Percentiles rank a stretch among this genome's conserved stretches.
These are phyloP conservation scores for Baeospora myosura DNA, from an alignment of 1,284 basidiomycete species.

Conservation along the genomic window DNA sequence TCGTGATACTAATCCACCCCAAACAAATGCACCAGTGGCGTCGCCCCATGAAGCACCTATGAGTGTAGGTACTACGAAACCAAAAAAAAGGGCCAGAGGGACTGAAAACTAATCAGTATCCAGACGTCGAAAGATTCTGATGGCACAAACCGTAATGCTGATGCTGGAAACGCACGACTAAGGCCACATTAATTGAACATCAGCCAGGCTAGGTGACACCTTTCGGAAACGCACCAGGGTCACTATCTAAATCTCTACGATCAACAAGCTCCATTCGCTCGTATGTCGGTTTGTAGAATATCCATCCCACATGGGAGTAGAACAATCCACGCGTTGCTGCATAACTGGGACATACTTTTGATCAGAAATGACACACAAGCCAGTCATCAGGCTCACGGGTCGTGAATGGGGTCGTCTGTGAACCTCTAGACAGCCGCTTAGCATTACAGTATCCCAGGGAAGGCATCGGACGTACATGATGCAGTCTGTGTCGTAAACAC, in stretches of 20 bases:
- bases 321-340: constrained; percentile 66
- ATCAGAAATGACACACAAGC: constrained; percentile 6
- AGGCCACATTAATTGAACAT: constrained; percentile 1
- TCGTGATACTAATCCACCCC: constrained; percentile 58
- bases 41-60: constrained; percentile 54
- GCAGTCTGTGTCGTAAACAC: constrained; percentile 69
- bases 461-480: constrained; percentile 46
- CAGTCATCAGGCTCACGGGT: constrained; percentile 43
- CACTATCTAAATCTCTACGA: constrained; percentile 60
- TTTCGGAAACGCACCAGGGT: constrained; percentile 50
- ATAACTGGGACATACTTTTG: constrained; percentile 40
- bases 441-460: not conserved
- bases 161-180: constrained; percentile 75
- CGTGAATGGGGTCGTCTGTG: constrained; percentile 68
- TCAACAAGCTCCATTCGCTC: constrained; percentile 59
- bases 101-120: constrained; percentile 27
- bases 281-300: constrained; percentile 72
- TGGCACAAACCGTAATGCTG: constrained; percentile 49
- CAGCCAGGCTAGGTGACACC: not conserved
- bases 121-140: not conserved
- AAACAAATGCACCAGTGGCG: constrained; percentile 56
- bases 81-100: constrained; percentile 51
- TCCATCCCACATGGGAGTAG: constrained; percentile 80
- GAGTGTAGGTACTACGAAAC: constrained; percentile 50
- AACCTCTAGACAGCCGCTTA: constrained; percentile 44